A percentile compares a stretch with the other conserved stretches of the same genome.
Conservation (phyloP, 1,284 basidiomycete species). For the Puccinia coronata region DNA sequence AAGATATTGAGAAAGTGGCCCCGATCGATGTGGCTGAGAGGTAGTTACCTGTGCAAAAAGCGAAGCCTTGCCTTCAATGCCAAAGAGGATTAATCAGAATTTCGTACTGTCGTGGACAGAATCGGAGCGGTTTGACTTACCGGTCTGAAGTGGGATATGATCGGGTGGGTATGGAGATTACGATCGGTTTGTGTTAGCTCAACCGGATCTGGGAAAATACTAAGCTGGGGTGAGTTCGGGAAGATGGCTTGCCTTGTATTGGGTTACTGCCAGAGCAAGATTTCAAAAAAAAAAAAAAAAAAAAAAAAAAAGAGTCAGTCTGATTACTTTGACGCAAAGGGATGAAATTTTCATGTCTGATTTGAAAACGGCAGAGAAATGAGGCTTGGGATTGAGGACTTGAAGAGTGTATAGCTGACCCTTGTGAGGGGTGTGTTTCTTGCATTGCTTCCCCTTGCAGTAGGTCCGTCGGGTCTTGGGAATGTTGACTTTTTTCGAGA, state of each 20-base stretch:
- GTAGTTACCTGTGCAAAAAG: slow-evolving; percentile 52
- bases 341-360: not conserved
- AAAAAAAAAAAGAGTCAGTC: not conserved
- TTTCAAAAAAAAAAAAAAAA: too few species aligned
- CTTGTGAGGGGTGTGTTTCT: slow-evolving; percentile 75
- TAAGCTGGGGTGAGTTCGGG: not conserved
- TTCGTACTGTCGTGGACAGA: not conserved
- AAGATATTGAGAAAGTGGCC: not conserved
- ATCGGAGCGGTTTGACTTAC: not conserved
- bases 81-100: not conserved
- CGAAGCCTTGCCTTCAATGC: slow-evolving; percentile 59
- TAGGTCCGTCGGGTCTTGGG: slow-evolving; percentile 66
- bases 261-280: slow-evolving; percentile 55
- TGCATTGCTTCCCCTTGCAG: slow-evolving; percentile 99
- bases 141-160: slow-evolving; percentile 18
- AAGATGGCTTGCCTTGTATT: slow-evolving; percentile 58
- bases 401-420: slow-evolving; percentile 34
- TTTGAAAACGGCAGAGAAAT: not conserved
- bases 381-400: not conserved
- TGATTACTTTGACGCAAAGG: too few species aligned
- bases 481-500: slow-evolving; percentile 67
- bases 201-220: not conserved
- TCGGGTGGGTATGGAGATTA: not conserved
- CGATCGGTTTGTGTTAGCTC: slow-evolving; percentile 2
- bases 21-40: not conserved